A percentile compares a stretch with the other conserved stretches of the same genome.
Conservation (phyloP, 2,329 filamentous ascomycete species). For the Fusarium virguliforme region DNA sequence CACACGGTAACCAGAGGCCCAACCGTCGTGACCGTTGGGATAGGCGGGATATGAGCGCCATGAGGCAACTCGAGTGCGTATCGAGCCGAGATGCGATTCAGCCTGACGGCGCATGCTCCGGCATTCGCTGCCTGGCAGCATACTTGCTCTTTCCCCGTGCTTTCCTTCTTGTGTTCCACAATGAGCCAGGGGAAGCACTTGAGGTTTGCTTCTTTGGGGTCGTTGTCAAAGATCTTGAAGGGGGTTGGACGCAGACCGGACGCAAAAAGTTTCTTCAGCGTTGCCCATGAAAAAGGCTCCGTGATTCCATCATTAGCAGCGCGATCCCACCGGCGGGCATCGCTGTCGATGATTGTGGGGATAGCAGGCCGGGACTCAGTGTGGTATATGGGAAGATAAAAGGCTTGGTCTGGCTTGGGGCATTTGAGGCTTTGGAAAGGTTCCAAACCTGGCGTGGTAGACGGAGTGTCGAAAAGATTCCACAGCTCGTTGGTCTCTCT, state of each 20-base stretch:
- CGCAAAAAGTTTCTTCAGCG: conserved; percentile 6
- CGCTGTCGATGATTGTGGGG: not conserved
- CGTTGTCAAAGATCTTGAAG: conserved; percentile 15
- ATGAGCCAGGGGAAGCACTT: conserved; percentile 46
- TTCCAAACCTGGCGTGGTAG: not conserved
- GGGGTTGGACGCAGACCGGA: conserved; percentile 24
- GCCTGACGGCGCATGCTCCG: conserved; percentile 33
- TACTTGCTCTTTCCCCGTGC: not conserved
- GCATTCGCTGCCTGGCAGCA: conserved; percentile 40
- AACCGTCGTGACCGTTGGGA: conserved; percentile 37
- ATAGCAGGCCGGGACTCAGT: not conserved
- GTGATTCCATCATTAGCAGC: not conserved
- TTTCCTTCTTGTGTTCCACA: conserved; percentile 40
- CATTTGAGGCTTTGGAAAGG: conserved; percentile 15
- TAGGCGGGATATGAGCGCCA: conserved; percentile 33
- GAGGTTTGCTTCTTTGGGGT: conserved; percentile 14
- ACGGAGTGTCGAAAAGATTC: not conserved
- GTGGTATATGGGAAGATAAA: conserved; percentile 38
- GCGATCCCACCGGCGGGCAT: conserved; percentile 20
- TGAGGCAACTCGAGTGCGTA: conserved; percentile 24
- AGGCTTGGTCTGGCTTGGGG: conserved; percentile 37
- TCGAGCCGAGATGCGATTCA: conserved; percentile 22
- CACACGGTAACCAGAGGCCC: conserved; percentile 37
- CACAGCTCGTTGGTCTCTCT: conserved; percentile 19
- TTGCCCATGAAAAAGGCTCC: conserved; percentile 36